Conservation (phyloP, 805 yeast species). For the Nakazawaea siamensis region DNA sequence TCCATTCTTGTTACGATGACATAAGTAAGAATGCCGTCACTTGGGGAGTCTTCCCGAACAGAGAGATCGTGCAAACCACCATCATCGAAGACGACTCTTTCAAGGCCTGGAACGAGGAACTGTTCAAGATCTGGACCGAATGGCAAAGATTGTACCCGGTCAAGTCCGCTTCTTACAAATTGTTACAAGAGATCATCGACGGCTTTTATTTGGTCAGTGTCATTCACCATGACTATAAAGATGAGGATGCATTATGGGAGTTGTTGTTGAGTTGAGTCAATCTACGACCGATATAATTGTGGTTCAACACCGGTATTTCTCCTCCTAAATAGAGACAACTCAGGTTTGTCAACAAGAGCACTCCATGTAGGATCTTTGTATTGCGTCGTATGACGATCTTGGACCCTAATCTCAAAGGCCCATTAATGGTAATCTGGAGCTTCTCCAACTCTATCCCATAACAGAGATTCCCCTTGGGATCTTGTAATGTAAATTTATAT, state of each 20-base stretch:
- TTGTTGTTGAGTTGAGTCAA: slow-evolving; percentile 19
- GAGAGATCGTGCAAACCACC: slow-evolving; percentile 87
- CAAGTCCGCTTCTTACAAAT: slow-evolving; percentile 43
- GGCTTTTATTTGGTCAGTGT: slow-evolving; percentile 74
- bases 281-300: slow-evolving; percentile 21
- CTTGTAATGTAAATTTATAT: slow-evolving; percentile 53
- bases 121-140: slow-evolving; percentile 82
- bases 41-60: slow-evolving; percentile 95
- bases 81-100: slow-evolving; percentile 89
- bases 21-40: slow-evolving; percentile 70
- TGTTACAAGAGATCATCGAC: slow-evolving; percentile 54
- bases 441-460: slow-evolving; percentile 54
- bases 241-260: slow-evolving; percentile 74
- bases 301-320: slow-evolving; percentile 19
- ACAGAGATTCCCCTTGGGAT: slow-evolving; percentile 36
- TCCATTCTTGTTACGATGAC: slow-evolving; percentile 40
- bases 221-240: slow-evolving; percentile 75
- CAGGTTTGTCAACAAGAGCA: slow-evolving; percentile 25
- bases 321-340: slow-evolving; percentile 22
- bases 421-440: slow-evolving; percentile 33
- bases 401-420: slow-evolving; percentile 46
- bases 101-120: slow-evolving; percentile 94
- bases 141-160: slow-evolving; percentile 80
- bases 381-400: slow-evolving; percentile 43
- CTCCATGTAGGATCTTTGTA: slow-evolving; percentile 39